Conservation (phyloP, 345 rosid species). For the Acer saccharum region DNA sequence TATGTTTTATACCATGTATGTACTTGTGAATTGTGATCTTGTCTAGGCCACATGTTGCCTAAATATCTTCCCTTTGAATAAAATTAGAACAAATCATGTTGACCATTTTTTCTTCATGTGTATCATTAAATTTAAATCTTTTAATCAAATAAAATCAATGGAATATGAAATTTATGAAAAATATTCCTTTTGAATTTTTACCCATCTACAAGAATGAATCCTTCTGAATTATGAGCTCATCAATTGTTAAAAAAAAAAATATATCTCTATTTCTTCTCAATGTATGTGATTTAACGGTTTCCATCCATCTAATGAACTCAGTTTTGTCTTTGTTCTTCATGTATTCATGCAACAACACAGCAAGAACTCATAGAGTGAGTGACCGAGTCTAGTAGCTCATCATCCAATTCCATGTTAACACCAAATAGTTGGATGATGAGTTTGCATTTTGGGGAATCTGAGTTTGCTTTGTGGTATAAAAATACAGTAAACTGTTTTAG, state of each 20-base stretch:
- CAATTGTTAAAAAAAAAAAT: too few species aligned
- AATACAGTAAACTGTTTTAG: neutral
- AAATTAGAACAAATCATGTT: neutral
- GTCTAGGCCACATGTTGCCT: neutral
- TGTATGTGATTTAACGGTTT: constrained; percentile 57
- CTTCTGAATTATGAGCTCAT: too few species aligned
- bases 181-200: too few species aligned
- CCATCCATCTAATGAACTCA: constrained; percentile 77
- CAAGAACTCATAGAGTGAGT: constrained; percentile 58
- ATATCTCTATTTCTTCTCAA: constrained; percentile 47
- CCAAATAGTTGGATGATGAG: too few species aligned
- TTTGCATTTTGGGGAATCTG: too few species aligned
- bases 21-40: neutral
- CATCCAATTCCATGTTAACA: constrained; percentile 77
- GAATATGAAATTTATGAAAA: too few species aligned
- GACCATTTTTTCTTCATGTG: neutral
- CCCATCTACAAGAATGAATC: too few species aligned
- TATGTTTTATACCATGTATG: neutral
- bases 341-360: constrained; percentile 75
- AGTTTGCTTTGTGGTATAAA: too few species aligned
- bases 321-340: constrained; percentile 70
- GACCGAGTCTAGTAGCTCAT: constrained; percentile 50
- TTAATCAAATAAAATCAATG: too few species aligned
- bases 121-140: too few species aligned
- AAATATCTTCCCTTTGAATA: neutral